Evolutionary conservation across 192 early-diverging fungal species (phyloP), one percentile per base, ranked within the genome.

Genomic region (Coemansia sp.): DNA sequence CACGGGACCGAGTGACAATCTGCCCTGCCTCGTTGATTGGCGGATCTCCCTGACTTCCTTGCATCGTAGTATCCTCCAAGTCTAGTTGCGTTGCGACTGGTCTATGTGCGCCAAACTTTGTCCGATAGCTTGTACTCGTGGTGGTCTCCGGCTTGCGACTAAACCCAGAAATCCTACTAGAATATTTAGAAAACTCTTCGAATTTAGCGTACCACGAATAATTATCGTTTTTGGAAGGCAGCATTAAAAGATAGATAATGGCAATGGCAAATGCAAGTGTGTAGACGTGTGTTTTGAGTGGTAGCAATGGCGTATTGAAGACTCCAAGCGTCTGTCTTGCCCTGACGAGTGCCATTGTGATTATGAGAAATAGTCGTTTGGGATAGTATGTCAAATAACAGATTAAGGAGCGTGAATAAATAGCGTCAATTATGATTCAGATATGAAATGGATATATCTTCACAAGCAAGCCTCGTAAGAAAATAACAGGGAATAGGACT

Each of bases 1-100:
- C 88, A 48, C 94, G 87, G 61, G 95, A 92, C 57, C 92, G 66
- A 59, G 75, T 77, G 40, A 74, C 72, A 38, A 77, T 56, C 63
- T 71, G 69, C 38, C 69, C 76, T 8, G 69, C 51, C 22, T 82
- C 68, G 61, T 65, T 74, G 50, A 67, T 67, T 7, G 56, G 66
- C 61, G 48, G 34, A n/a, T 64, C 68, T 33, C 59, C 68, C 48
- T 66, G 58, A 38, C 50, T 64, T 30, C 64, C 74, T 60, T 76
- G 70, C 80, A 82, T 82, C 30, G 50, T 63, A 7, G 38, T 29
- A 25, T 7, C 29, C 52, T 30, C 61, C 36, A 38, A 33, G 20
- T 32, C 34, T 18, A n/a, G 20, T 18, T 56, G 56, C 29, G 55
- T 49, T 28, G n/a, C 42, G 17, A 38, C 12, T 42, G 54, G 60